Evolutionary conservation across 768 basidiomycete species (phyloP).

Genomic region (Rhodotorula sphaerocarpa): DNA sequence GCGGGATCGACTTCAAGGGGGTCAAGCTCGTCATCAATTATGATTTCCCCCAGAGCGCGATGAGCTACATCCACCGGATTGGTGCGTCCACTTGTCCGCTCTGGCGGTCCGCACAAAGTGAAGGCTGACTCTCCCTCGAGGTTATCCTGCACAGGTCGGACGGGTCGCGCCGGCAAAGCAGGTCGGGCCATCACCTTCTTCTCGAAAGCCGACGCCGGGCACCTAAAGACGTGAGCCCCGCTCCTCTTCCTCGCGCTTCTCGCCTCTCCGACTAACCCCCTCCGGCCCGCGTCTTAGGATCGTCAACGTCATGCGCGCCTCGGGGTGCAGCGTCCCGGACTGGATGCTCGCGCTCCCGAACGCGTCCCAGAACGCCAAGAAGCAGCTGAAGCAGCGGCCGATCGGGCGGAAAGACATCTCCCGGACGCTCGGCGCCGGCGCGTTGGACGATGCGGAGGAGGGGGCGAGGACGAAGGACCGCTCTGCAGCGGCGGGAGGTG

Average conservation of each 20-base stretch:
- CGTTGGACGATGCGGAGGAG: conserved; percentile 21
- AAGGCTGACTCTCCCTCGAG: too few relatives aligned
- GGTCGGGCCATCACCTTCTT: conserved; percentile 95
- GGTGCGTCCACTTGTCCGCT: conserved; percentile 50
- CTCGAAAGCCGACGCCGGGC: conserved; percentile 84
- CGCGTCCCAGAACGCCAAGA: conserved; percentile 79
- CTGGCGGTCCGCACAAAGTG: not conserved
- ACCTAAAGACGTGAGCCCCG: conserved; percentile 62
- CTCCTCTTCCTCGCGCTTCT: not conserved
- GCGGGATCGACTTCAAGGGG: conserved; percentile 97
- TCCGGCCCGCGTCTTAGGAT: too few relatives aligned
- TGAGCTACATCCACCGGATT: conserved; percentile 92
- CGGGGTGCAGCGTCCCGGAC: conserved; percentile 80
- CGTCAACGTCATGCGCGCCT: conserved; percentile 89
- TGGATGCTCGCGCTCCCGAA: conserved; percentile 95
- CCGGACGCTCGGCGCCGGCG: conserved; percentile 17
- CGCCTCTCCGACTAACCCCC: too few relatives aligned
- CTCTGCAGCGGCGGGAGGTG: not conserved
- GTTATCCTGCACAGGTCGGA: conserved; percentile 69
- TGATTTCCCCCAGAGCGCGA: conserved; percentile 90
- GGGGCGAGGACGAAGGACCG: not conserved
- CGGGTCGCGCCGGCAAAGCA: conserved; percentile 82
- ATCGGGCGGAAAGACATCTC: conserved; percentile 52
- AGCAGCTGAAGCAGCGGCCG: conserved; percentile 67
- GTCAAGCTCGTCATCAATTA: conserved; percentile 90